These are phyloP conservation scores for Leccinum rimulosum DNA, from an alignment of 768 basidiomycete genomes.

Conservation along the genomic window DNA sequence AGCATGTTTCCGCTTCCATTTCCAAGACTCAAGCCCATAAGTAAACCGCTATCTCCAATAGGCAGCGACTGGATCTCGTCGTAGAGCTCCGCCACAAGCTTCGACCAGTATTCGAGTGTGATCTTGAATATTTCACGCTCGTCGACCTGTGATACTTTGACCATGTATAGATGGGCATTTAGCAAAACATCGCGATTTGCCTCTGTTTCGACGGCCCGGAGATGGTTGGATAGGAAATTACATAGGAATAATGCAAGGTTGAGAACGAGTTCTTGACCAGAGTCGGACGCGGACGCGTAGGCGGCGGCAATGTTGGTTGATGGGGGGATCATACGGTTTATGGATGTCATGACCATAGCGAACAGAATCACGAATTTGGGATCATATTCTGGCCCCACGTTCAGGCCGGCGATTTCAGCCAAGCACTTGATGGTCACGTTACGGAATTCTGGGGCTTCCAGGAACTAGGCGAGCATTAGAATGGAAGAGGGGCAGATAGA, in stretches of 20 bases:
- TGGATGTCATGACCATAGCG: slow-evolving; percentile 96
- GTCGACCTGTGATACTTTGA: slow-evolving; percentile 97
- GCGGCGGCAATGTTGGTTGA: slow-evolving; percentile 92
- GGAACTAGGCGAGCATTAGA: slow-evolving; percentile 57
- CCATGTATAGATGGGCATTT: slow-evolving; percentile 97
- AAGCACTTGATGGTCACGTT: slow-evolving; percentile 96
- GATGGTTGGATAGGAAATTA: slow-evolving; percentile 92
- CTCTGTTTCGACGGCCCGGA: slow-evolving; percentile 92
- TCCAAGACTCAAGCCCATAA: slow-evolving; percentile 87
- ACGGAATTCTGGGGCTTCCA: slow-evolving; percentile 95
- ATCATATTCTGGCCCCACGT: slow-evolving; percentile 95
- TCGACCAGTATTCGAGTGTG: slow-evolving; percentile 96
- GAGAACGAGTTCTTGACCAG: slow-evolving; percentile 94
- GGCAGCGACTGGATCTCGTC: slow-evolving; percentile 94
- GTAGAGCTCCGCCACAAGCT: slow-evolving; percentile 94
- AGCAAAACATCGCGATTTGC: slow-evolving; percentile 88
- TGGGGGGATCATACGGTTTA: slow-evolving; percentile 96
- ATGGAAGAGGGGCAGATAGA: slow-evolving; percentile 10
- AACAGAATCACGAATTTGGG: slow-evolving; percentile 97
- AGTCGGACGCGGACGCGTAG: slow-evolving; percentile 84
- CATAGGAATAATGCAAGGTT: slow-evolving; percentile 97
- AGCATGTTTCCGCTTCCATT: slow-evolving; percentile 63
- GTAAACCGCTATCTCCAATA: slow-evolving; percentile 77
- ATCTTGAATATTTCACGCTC: slow-evolving; percentile 99
- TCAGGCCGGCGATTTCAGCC: slow-evolving; percentile 92